Base-by-base conservation (phyloP, 2,329 filamentous ascomycete species). In the Microsporum ferrugineum region DNA sequence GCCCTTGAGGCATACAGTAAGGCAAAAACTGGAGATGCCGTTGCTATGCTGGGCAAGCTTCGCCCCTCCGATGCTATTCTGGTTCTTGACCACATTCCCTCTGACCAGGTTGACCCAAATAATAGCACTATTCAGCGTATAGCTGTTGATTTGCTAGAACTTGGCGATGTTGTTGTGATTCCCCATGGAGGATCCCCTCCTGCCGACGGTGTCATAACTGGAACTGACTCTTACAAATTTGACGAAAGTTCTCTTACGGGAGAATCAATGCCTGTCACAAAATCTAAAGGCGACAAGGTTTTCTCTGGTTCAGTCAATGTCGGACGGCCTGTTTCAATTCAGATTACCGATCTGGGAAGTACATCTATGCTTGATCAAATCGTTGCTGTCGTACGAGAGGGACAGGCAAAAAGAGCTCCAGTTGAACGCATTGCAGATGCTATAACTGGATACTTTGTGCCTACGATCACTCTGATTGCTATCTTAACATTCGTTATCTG, bases 211-310 rank as follows among this genome's bases (percentile, higher is more conserved):
- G 70, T 75, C 2, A 68, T 95, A 23, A 67, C 80, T 8, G 69
- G 69, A 1, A 73, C 75, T 1, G 85, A 83, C 2, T 79, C 84
- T 57, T 84, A 83, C 51, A 81, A 78, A 57, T 96, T 96, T 68
- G 90, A 96, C 69, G 92, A 97, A 72, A 91, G 90, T 8, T 95
- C 90, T 63, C 78, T 97, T 63, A 96, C 92, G 0, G 78, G 78
- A 61, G 78, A 80, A 68, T 78, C 78, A 0, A 73, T 69, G 58
- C 76, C 77, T 7, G 76, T 78, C 23, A 70, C 68, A 53, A 80
- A 80, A 66, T 62, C 63, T 2, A 62, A 62, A 0, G 75, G 72
- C 2, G 77, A 80, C 53, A 68, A 72, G 59, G 73, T 79, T 3
- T 78, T 73, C 59, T 75, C 76, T 2, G 78, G 78, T 3, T 77